Conservation (phyloP, 805 yeast species). For the Torulaspora indica region DNA sequence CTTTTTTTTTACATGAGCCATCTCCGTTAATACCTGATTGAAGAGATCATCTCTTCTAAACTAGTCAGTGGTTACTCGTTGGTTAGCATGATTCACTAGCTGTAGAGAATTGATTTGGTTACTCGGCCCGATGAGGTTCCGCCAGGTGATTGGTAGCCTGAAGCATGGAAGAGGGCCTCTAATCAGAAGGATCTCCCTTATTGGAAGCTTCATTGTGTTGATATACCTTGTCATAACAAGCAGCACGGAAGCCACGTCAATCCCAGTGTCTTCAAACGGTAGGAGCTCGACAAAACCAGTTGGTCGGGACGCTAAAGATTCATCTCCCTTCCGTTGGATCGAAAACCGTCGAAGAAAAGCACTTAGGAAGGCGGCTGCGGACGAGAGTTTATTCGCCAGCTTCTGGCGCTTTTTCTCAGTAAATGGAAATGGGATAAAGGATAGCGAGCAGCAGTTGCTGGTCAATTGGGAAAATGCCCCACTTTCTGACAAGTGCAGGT, state of each 20-base stretch:
- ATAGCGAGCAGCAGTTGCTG: conserved; percentile 8
- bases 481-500: conserved; percentile 21
- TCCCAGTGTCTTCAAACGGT: not conserved
- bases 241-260: not conserved
- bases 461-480: conserved; percentile 9
- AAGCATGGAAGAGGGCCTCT: conserved; percentile 2
- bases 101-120: no score
- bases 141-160: not conserved
- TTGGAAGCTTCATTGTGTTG: not conserved
- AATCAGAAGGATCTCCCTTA: not conserved
- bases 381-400: not conserved
- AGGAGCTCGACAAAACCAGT: not conserved
- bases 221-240: conserved; percentile 1
- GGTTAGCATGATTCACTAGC: no score
- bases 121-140: not conserved
- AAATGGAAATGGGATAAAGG: not conserved
- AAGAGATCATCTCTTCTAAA: no score
- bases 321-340: conserved; percentile 12
- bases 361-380: not conserved
- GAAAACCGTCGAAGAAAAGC: conserved; percentile 7
- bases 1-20: conserved; percentile 1
- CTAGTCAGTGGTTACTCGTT: no score
- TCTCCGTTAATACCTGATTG: not conserved
- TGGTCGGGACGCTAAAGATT: conserved; percentile 6
- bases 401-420: not conserved